A percentile compares a stretch with the other conserved stretches of the same genome.
Conservation (phyloP, 179 eudicot species). For the Heliamphora pulchella region DNA sequence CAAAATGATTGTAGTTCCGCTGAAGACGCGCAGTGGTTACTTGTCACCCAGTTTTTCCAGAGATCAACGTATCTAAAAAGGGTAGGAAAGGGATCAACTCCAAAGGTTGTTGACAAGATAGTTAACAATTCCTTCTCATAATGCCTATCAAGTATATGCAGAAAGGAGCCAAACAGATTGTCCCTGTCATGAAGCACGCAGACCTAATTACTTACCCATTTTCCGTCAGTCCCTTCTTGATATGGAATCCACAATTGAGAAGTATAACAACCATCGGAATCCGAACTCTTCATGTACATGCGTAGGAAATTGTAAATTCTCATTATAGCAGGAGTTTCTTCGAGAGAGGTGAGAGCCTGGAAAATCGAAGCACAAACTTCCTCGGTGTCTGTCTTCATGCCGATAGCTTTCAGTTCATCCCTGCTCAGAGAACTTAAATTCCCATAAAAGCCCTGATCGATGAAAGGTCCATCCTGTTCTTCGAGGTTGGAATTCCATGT, state of each 20-base stretch:
- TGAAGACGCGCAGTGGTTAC: conserved; percentile 20
- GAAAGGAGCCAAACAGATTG: conserved; percentile 26
- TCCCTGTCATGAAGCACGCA: conserved; percentile 41
- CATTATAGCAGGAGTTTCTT: conserved; percentile 20
- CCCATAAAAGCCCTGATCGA: conserved; percentile 35
- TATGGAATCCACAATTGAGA: conserved; percentile 34
- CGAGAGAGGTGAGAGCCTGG: conserved; percentile 18
- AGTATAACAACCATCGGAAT: not conserved
- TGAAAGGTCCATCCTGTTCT: conserved; percentile 31
- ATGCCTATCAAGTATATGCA: conserved; percentile 30
- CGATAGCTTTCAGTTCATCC: conserved; percentile 23
- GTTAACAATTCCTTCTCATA: conserved; percentile 26
- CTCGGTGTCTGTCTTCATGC: conserved; percentile 31
- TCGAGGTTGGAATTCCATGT: conserved; percentile 19
- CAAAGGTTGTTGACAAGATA: conserved; percentile 29
- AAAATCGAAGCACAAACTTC: conserved; percentile 27
- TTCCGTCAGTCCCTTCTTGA: conserved; percentile 23
- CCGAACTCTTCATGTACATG: conserved; percentile 23
- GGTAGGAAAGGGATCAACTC: conserved; percentile 33
- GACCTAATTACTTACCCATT: conserved; percentile 28
- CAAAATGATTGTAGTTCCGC: conserved; percentile 38
- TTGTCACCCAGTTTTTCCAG: conserved; percentile 45
- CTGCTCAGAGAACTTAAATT: conserved; percentile 17
- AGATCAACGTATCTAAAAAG: conserved; percentile 29
- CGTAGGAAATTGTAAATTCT: conserved; percentile 28